Conservation (phyloP, 176 grass and related monocot species). For the Aegilops speltoides region DNA sequence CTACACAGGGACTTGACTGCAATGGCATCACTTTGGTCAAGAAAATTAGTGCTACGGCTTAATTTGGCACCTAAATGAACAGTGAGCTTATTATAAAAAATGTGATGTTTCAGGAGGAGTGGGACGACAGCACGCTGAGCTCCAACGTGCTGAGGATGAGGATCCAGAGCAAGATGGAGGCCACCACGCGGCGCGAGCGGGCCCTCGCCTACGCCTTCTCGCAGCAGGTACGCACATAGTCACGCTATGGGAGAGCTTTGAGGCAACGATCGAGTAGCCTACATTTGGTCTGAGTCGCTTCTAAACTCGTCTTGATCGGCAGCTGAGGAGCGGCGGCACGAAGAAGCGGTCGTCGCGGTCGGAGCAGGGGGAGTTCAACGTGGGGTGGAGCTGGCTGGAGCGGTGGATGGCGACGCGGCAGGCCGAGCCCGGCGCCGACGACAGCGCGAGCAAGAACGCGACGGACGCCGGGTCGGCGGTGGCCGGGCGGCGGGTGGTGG, state of each 20-base stretch:
- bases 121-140: constrained; percentile 99
- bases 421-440: constrained; percentile 46
- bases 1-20: not conserved
- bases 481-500: constrained; percentile 40
- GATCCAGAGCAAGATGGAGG: constrained; percentile 87
- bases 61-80: not conserved
- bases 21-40: not conserved
- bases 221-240: constrained; percentile 55
- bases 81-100: not conserved
- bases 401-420: constrained; percentile 94
- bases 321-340: constrained; percentile 60
- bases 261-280: not conserved
- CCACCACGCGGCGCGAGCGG: constrained; percentile 75
- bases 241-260: not conserved
- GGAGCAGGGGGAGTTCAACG: constrained; percentile 56
- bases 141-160: constrained; percentile 67
- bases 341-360: constrained; percentile 62
- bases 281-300: no score
- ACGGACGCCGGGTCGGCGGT: constrained; percentile 26
- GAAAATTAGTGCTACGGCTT: not conserved
- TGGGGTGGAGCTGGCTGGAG: constrained; percentile 98
- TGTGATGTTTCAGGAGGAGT: constrained; percentile 61
- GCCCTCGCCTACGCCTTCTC: constrained; percentile 97
- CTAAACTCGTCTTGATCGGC: not conserved
- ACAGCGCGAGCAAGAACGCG: constrained; percentile 63